These are phyloP conservation scores for Casuarina cunninghamiana DNA, from an alignment of 306 rosid species.

Conservation along the genomic window DNA sequence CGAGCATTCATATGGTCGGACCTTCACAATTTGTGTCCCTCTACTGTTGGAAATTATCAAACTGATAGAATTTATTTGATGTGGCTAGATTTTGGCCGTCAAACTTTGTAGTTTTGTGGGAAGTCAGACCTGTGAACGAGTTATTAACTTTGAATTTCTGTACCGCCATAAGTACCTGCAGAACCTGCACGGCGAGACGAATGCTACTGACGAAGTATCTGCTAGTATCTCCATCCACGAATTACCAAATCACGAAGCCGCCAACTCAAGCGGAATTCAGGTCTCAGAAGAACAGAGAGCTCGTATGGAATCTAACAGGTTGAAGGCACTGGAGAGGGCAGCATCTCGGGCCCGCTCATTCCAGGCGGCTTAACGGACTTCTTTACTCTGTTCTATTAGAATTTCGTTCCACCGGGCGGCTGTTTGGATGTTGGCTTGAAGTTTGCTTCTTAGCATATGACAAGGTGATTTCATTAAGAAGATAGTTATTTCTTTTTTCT, in stretches of 20 bases:
- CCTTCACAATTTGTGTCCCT: no score
- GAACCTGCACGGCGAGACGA: constrained; percentile 21
- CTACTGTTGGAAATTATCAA: no score
- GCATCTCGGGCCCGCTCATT: constrained; percentile 50
- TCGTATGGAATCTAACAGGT: constrained; percentile 84
- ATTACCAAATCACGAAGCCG: constrained; percentile 33
- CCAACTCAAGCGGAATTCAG: constrained; percentile 32
- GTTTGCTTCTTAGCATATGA: not conserved
- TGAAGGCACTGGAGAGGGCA: constrained; percentile 85
- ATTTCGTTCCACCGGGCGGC: not conserved
- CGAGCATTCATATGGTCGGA: no score
- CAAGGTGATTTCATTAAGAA: not conserved
- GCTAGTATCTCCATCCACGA: constrained; percentile 29
- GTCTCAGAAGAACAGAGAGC: constrained; percentile 75
- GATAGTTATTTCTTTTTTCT: not conserved
- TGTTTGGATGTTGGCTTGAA: not conserved
- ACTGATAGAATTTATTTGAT: no score
- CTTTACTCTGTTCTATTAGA: not conserved
- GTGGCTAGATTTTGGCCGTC: no score
- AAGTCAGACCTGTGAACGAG: no score
- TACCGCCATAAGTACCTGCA: constrained; percentile 29
- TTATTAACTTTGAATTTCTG: no score
- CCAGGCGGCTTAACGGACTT: constrained; percentile 30
- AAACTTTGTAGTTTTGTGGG: no score
- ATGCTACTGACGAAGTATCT: constrained; percentile 15